Evolutionary conservation across 306 rosid species (phyloP).

Genomic region (Acacia crassicarpa): DNA sequence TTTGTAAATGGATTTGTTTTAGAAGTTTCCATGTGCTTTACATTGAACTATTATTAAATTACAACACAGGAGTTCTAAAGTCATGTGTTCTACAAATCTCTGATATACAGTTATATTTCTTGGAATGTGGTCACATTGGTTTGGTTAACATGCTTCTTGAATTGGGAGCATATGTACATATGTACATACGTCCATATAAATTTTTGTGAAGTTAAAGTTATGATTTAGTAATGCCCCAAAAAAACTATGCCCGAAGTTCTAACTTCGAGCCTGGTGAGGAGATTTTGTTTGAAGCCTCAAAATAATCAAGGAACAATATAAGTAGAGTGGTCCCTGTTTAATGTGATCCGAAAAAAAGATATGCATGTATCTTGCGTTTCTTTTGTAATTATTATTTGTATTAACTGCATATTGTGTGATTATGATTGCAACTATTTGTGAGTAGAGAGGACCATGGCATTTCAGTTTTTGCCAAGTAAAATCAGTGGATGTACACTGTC

Average conservation of each 20-base stretch:
- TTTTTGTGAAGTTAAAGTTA: not conserved
- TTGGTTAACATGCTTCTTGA: not conserved
- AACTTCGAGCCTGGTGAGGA: not conserved
- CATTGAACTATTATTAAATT: slow-evolving; percentile 5
- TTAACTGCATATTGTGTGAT: not conserved
- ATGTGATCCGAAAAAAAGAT: not conserved
- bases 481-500: not conserved
- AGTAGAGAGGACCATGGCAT: not conserved
- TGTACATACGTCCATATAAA: not conserved
- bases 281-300: not conserved
- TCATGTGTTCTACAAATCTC: not conserved
- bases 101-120: not conserved
- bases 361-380: not conserved
- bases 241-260: not conserved
- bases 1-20: slow-evolving; percentile 8
- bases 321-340: not conserved
- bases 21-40: not conserved
- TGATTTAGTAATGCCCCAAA: not conserved
- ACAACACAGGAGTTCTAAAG: not conserved
- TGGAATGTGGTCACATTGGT: not conserved
- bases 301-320: not conserved
- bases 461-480: not conserved
- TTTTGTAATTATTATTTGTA: not conserved
- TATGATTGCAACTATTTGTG: not conserved
- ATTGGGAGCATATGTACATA: not conserved